These are phyloP conservation scores for Oenanthe sinensis DNA, from an alignment of 129 eudicot genomes.

Conservation along the genomic window DNA sequence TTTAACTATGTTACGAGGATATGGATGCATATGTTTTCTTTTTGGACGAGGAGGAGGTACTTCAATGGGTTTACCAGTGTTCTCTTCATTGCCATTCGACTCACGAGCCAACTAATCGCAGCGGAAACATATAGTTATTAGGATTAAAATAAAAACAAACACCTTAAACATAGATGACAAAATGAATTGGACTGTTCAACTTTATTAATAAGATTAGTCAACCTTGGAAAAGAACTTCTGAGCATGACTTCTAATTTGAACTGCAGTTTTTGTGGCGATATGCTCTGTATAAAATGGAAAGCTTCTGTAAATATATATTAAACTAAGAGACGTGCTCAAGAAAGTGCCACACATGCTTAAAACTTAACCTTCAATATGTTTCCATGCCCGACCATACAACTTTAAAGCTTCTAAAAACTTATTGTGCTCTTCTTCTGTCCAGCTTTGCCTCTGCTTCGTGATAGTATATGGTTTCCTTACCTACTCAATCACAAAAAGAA, in stretches of 20 bases:
- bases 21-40: slow-evolving; percentile 88
- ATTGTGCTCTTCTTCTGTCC: slow-evolving; percentile 93
- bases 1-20: slow-evolving; percentile 66
- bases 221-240: slow-evolving; percentile 94
- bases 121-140: neutral
- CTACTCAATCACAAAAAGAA: slow-evolving; percentile 18
- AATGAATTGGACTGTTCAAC: slow-evolving; percentile 8
- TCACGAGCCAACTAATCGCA: slow-evolving; percentile 64
- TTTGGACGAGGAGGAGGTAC: slow-evolving; percentile 98
- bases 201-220: slow-evolving; percentile 23
- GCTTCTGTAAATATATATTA: slow-evolving; percentile 2
- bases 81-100: slow-evolving; percentile 39
- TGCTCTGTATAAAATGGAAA: slow-evolving; percentile 49
- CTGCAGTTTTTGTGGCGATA: slow-evolving; percentile 93
- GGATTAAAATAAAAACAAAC: neutral
- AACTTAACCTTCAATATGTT: slow-evolving; percentile 62
- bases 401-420: slow-evolving; percentile 83
- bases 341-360: neutral
- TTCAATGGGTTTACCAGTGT: slow-evolving; percentile 57
- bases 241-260: slow-evolving; percentile 98
- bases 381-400: slow-evolving; percentile 86
- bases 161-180: neutral
- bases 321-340: neutral
- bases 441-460: slow-evolving; percentile 80
- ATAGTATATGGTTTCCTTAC: slow-evolving; percentile 84